These are phyloP conservation scores for Pontederia crassipes DNA, from an alignment of 176 grass and related monocot genomes.

Conservation along the genomic window DNA sequence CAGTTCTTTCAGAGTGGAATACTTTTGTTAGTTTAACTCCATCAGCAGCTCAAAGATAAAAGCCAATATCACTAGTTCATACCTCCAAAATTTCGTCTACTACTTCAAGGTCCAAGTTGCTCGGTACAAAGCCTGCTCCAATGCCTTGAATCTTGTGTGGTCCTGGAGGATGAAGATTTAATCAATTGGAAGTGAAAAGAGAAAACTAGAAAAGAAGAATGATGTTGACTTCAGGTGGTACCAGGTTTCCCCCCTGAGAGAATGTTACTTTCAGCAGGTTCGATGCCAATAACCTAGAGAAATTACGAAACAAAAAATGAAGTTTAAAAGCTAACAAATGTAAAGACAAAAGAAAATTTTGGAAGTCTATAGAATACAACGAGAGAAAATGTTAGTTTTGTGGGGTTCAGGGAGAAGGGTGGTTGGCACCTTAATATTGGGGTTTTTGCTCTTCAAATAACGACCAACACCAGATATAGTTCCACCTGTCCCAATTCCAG, in stretches of 20 bases:
- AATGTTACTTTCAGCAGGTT: constrained; percentile 92
- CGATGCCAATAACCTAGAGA: constrained; percentile 77
- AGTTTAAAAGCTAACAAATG: constrained; percentile 10
- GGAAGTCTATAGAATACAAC: background rate
- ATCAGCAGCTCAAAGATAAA: background rate
- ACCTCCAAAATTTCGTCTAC: constrained; percentile 89
- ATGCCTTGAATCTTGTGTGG: constrained; percentile 98
- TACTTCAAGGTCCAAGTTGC: constrained; percentile 64
- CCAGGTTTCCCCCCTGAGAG: constrained; percentile 90
- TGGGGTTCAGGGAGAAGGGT: background rate
- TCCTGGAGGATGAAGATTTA: constrained; percentile 29
- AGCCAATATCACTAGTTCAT: constrained; percentile 4
- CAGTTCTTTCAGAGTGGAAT: too few species aligned
- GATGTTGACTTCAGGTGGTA: constrained; percentile 21
- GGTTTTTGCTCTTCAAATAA: constrained; percentile 83
- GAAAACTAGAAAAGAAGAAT: constrained; percentile 17
- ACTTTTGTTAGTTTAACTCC: too few species aligned
- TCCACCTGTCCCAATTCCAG: constrained; percentile 85
- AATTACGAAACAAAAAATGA: constrained; percentile 5
- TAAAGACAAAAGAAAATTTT: background rate
- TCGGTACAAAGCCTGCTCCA: constrained; percentile 84
- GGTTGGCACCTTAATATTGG: constrained; percentile 68
- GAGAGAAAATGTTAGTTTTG: background rate
- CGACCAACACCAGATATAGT: constrained; percentile 80
- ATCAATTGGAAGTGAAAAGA: constrained; percentile 12